Evolutionary conservation across 495 filamentous ascomycete genomes (phyloP), one percentile per base, ranked within the genome.

Genomic region (Daldinia decipiens): DNA sequence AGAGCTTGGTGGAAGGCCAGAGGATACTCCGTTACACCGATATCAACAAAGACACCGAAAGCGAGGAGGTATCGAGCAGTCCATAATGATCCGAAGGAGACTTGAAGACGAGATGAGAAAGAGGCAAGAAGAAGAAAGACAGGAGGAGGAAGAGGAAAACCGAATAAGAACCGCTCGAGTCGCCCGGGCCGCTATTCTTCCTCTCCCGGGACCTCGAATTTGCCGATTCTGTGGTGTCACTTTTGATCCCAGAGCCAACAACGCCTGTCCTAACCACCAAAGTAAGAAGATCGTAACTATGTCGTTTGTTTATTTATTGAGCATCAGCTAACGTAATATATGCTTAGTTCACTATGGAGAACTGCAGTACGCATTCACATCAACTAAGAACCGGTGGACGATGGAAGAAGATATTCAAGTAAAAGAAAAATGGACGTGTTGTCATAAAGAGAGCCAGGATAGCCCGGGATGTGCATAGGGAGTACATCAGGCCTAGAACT

Each of bases 401-500:
- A 26, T 27, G 39, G 57, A 60, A 2, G 40, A 31, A 7, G 26
- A 47, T 19, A 19, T 45, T 12, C 1, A 50, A n/a, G 40, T 27
- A 2, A 31, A n/a, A 4, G 26, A 45, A 36, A 60, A 60, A 13
- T 60, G 57, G 57, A 47, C 24, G 3, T 60, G 57, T 27, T 60
- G 57, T n/a, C 12, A 7, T 5, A 60, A 47, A 12, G 39, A 60
- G 19, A 60, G 57, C 12, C 13, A 5, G 27, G 15, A 26, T 21
- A 43, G 56, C 40, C 19, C 34, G 0, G 56, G 56, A 34, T 61
- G 58, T n/a, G 40, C 8, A 5, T 50, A 61, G 29, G 58, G 58
- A 21, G 15, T 31, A 50, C 58, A 61, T 31, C 31, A 57, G 54
- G 54, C 54, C 54, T 57, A 38, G 21, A 24, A 17, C 19, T 24